Percentiles rank a stretch among this genome's conserved stretches.
These are phyloP conservation scores for Fusarium sp. DNA, from an alignment of 2,329 filamentous ascomycete species.

Conservation along the genomic window DNA sequence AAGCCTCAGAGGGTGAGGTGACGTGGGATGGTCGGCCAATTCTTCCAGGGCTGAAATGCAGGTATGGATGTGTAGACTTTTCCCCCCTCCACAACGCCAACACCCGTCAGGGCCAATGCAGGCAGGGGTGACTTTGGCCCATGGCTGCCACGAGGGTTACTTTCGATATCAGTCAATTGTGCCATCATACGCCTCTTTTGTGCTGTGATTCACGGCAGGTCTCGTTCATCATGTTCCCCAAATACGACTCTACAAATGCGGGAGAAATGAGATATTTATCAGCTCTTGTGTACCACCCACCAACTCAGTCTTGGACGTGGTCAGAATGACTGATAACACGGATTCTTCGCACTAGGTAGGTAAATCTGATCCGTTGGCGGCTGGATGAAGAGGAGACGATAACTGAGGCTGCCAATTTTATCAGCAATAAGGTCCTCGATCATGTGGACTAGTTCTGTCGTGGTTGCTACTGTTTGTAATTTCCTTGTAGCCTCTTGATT, in stretches of 20 bases:
- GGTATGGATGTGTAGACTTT: background rate
- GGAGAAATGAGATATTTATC: conserved; percentile 6
- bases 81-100: conserved; percentile 14
- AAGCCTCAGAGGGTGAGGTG: conserved; percentile 3
- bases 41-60: conserved; percentile 39
- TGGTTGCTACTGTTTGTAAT: conserved; percentile 24
- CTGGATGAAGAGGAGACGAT: conserved; percentile 13
- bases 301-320: background rate
- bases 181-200: conserved; percentile 43
- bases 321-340: background rate
- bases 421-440: conserved; percentile 20
- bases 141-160: conserved; percentile 43
- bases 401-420: conserved; percentile 36
- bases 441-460: conserved; percentile 28
- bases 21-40: conserved; percentile 22
- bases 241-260: conserved; percentile 31
- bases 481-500: conserved; percentile 35
- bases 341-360: conserved; percentile 30
- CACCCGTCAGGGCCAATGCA: conserved; percentile 28
- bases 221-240: conserved; percentile 26
- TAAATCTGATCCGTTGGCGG: conserved; percentile 39
- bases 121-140: conserved; percentile 43
- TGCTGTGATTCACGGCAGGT: conserved; percentile 35
- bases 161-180: conserved; percentile 22
- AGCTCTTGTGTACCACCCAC: background rate